A percentile compares a stretch with the other conserved stretches of the same genome.
These are phyloP conservation scores for Crassisporium funariophilum DNA, from an alignment of 768 basidiomycete species.

Conservation along the genomic window DNA sequence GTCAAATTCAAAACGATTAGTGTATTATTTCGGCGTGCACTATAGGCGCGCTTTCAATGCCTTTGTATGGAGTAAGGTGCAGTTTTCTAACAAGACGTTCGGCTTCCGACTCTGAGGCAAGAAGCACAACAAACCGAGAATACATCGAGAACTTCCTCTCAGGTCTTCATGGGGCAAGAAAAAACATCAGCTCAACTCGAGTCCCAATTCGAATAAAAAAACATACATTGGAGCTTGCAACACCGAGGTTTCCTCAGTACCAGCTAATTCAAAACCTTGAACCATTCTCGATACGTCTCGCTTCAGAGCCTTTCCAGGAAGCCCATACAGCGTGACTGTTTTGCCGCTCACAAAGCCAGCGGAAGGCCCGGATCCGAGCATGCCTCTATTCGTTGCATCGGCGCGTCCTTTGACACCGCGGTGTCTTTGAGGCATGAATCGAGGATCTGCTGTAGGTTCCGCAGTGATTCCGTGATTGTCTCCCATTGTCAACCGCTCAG, in stretches of 20 bases:
- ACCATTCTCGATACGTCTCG: conserved; percentile 42
- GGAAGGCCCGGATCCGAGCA: conserved; percentile 47
- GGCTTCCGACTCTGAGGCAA: conserved; percentile 64
- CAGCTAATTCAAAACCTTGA: conserved; percentile 45
- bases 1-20: conserved; percentile 30
- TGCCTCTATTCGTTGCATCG: conserved; percentile 23
- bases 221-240: conserved; percentile 57
- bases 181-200: not conserved
- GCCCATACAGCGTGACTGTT: conserved; percentile 61
- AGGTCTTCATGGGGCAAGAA: conserved; percentile 27
- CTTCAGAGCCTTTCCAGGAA: conserved; percentile 50
- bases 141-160: conserved; percentile 42
- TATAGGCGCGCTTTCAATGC: conserved; percentile 18
- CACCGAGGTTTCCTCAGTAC: conserved; percentile 32
- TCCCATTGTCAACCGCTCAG: conserved; percentile 47
- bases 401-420: conserved; percentile 28
- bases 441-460: conserved; percentile 24
- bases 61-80: conserved; percentile 55
- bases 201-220: not conserved
- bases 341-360: conserved; percentile 55
- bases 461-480: conserved; percentile 42
- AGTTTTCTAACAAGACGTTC: conserved; percentile 63
- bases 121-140: conserved; percentile 57
- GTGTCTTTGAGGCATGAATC: conserved; percentile 3
- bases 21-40: conserved; percentile 35